Conservation (phyloP, 768 basidiomycete species). For the Tylopilus felleus region DNA sequence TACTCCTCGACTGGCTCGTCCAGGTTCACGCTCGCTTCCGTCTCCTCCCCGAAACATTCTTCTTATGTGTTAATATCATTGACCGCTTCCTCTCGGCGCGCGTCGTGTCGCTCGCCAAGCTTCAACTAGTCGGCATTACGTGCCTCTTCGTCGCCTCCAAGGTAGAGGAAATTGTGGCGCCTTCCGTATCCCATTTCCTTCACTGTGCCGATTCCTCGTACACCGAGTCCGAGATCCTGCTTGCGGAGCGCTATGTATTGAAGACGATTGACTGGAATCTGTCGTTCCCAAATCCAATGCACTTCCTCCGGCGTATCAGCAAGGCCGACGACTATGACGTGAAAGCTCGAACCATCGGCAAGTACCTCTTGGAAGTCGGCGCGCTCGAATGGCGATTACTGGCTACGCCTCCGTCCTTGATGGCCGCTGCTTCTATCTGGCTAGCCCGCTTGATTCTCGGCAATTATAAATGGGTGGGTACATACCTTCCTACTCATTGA, state of each 20-base stretch:
- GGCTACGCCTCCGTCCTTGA: conserved; percentile 65
- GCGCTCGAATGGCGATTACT: conserved; percentile 80
- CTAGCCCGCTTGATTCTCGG: conserved; percentile 76
- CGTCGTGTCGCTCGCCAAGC: conserved; percentile 65
- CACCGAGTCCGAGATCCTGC: conserved; percentile 75
- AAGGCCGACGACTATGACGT: conserved; percentile 93
- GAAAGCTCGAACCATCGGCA: conserved; percentile 80
- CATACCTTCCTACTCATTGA: neutral
- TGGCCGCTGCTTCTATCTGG: conserved; percentile 87
- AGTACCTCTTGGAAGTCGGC: conserved; percentile 87
- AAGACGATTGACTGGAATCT: conserved; percentile 85
- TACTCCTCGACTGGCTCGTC: conserved; percentile 91
- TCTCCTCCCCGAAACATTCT: conserved; percentile 86
- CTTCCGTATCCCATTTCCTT: conserved; percentile 77
- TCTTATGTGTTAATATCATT: conserved; percentile 84
- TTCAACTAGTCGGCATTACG: conserved; percentile 89
- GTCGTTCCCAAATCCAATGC: conserved; percentile 83
- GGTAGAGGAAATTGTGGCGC: conserved; percentile 89
- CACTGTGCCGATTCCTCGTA: conserved; percentile 77
- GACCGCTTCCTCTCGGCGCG: conserved; percentile 60
- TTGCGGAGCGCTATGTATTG: conserved; percentile 86
- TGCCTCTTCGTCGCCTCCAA: conserved; percentile 88
- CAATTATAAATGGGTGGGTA: conserved; percentile 82
- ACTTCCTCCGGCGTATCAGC: conserved; percentile 83
- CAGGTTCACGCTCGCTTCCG: conserved; percentile 87